Conservation (phyloP, 306 rosid genomes). For the Comarum palustre region DNA sequence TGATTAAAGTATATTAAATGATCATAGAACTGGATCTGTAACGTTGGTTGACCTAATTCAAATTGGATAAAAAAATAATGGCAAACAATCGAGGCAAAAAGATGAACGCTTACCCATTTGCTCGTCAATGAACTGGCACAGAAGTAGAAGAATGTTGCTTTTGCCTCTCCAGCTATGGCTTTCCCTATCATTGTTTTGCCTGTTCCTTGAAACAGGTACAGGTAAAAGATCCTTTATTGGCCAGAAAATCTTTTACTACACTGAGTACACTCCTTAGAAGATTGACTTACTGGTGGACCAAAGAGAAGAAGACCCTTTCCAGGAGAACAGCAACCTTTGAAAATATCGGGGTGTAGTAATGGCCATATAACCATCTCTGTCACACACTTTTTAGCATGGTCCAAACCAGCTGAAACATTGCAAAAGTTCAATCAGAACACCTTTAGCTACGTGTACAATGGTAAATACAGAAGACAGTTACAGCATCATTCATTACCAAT, state of each 20-base stretch:
- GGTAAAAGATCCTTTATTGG: constrained; percentile 17
- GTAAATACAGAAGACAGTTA: constrained; percentile 22
- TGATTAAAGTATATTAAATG: too few relatives aligned
- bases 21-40: constrained; percentile 7
- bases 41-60: neutral
- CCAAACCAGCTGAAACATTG: constrained; percentile 67
- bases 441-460: constrained; percentile 15
- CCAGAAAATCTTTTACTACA: constrained; percentile 17
- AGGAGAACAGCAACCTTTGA: constrained; percentile 90
- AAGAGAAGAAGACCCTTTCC: constrained; percentile 94
- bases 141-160: constrained; percentile 94
- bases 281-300: constrained; percentile 83
- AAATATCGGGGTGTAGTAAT: constrained; percentile 79
- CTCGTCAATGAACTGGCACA: constrained; percentile 94
- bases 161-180: constrained; percentile 99
- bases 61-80: neutral
- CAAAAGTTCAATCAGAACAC: constrained; percentile 22
- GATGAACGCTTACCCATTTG: constrained; percentile 76
- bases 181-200: constrained; percentile 99
- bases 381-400: constrained; percentile 82
- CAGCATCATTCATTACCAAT: constrained; percentile 41
- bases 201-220: constrained; percentile 66
- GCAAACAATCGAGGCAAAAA: constrained; percentile 18
- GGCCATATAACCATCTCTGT: constrained; percentile 94
- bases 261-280: constrained; percentile 13